phyloP scores from a whole-genome alignment of 2,329 filamentous ascomycete genomes.

The Fusarium odoratissimum region DNA sequence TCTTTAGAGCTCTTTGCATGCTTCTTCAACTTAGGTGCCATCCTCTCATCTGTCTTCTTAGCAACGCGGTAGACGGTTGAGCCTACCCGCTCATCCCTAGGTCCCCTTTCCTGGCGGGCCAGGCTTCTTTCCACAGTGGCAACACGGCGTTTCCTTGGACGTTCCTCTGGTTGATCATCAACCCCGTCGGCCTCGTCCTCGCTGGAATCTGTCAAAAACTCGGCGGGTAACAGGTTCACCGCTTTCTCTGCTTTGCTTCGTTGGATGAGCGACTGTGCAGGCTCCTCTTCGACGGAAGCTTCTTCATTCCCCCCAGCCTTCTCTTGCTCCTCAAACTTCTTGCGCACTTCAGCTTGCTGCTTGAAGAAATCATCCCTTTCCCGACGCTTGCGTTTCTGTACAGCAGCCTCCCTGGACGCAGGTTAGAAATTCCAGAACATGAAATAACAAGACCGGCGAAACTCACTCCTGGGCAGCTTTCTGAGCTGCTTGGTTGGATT shows the following conservation, averaged over 20 bases:
- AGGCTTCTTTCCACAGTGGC: constrained; percentile 54
- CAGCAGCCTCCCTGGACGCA: constrained; percentile 58
- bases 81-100: constrained; percentile 62
- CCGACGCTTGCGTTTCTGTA: constrained; percentile 66
- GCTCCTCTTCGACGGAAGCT: constrained; percentile 12
- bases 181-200: constrained; percentile 53
- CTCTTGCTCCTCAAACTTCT: constrained; percentile 47
- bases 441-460: neutral
- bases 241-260: constrained; percentile 50
- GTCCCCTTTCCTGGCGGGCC: constrained; percentile 52
- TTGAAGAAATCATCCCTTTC: constrained; percentile 66
- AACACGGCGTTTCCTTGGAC: constrained; percentile 59
- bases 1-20: constrained; percentile 57
- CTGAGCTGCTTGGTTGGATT: constrained; percentile 59
- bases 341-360: constrained; percentile 65
- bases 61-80: constrained; percentile 65
- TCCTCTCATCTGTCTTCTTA: constrained; percentile 56
- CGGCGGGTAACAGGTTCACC: constrained; percentile 62
- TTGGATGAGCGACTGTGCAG: constrained; percentile 12
- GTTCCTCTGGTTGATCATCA: constrained; percentile 37
- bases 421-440: constrained; percentile 13
- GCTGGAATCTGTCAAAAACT: constrained; percentile 64
- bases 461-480: constrained; percentile 65
- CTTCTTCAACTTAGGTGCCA: constrained; percentile 62
- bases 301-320: constrained; percentile 39